Base-by-base conservation (phyloP, 2,329 filamentous ascomycete species). In the Neofusicoccum cordaticola region DNA sequence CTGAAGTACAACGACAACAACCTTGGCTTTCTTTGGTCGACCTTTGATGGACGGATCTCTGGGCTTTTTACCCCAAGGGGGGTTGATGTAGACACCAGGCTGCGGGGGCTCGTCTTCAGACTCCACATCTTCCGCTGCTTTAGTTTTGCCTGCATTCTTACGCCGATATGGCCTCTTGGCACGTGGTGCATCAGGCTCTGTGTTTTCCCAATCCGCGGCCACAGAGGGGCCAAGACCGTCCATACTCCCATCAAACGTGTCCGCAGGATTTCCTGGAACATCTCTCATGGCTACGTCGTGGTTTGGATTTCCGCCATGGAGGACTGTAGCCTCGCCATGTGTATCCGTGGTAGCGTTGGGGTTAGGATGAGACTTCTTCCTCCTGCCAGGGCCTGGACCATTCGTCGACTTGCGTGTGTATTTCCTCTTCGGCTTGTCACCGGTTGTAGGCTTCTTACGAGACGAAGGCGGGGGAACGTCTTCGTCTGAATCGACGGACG, bases 1-100 rank as follows among this genome's bases (percentile, higher is more conserved):
- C 15, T 67, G 50, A 13, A 74, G 74, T 63, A 77, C 81, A 68
- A 83, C 74, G 0, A 81, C 77, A 6, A 75, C 78, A 34, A 83
- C 76, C 22, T 78, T 70, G 8, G 78, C 76, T 63, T 79, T 81
- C 15, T 72, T 72, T 8, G 80, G 80, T 34, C 80, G 74, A 27
- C 81, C 81, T 45, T 72, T 71, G 27, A 45, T 68, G 57, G 17
- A 65, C 57, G 27, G 69, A 66, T 69, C 69, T 22, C 56, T 35
- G 4, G 53, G 63, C 65, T 68, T 74, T 51, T 64, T 70, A n/a
- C 77, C 79, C 15, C 78, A 78, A 27, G 77, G 78, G n/a, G 80
- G 79, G 65, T 83, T 78, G 61, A 82, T 71, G 66, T 81, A 81
- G 0, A 82, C 62, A 0, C 80, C 80, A 41, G 78, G 73, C 4